Conservation (phyloP, 225 moss, liverwort and hornwort genomes). For the Marchantia paleacea region DNA sequence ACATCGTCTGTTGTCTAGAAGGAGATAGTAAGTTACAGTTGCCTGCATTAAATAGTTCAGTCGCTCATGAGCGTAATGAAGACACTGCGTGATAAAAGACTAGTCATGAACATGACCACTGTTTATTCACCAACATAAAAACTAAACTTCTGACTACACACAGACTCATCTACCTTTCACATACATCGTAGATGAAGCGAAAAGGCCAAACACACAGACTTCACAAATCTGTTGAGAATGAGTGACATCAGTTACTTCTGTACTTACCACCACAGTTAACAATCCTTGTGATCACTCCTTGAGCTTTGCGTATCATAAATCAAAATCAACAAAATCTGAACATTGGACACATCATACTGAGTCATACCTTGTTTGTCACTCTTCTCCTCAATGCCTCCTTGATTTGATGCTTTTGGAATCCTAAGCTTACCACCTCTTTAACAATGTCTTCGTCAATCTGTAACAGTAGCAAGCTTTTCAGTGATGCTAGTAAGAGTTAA, state of each 20-base stretch:
- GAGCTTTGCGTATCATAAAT: neutral
- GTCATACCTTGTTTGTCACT: slow-evolving; percentile 50
- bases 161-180: neutral
- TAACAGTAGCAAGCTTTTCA: neutral
- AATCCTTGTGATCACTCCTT: too few relatives aligned
- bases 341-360: neutral
- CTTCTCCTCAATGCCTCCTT: slow-evolving; percentile 39
- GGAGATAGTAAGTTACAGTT: slow-evolving; percentile 57
- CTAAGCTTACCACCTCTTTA: slow-evolving; percentile 49
- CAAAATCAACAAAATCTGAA: neutral
- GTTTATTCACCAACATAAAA: neutral
- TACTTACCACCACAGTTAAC: too few relatives aligned
- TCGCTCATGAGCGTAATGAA: neutral
- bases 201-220: neutral
- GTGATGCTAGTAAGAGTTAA: too few relatives aligned
- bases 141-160: neutral
- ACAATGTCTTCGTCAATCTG: slow-evolving; percentile 61
- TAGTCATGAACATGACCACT: neutral
- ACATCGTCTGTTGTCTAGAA: slow-evolving; percentile 51
- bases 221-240: too few relatives aligned
- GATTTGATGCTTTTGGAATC: slow-evolving; percentile 42
- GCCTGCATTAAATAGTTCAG: slow-evolving; percentile 28
- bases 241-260: too few relatives aligned
- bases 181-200: too few relatives aligned
- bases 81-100: neutral